phyloP scores from a whole-genome alignment of 2,329 filamentous ascomycete genomes.

The Colletotrichum ledebouriae region DNA sequence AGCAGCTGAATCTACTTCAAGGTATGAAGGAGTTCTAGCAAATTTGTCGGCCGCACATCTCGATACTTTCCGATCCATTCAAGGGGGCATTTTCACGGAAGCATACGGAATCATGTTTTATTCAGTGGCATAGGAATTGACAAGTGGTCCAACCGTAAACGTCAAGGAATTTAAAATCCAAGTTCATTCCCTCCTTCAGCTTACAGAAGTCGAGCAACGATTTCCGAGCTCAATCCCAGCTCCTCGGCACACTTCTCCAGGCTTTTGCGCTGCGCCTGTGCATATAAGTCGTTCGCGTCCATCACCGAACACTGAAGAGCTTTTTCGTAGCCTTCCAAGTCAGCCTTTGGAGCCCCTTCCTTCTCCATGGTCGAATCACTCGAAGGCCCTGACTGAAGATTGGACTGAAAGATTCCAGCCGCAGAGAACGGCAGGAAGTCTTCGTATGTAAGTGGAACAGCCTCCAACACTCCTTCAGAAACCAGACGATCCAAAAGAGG shows the following conservation, averaged over 20 bases:
- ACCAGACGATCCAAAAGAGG: constrained; percentile 51
- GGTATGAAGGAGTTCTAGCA: constrained; percentile 23
- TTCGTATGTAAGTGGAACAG: constrained; percentile 64
- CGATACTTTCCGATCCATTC: too few species aligned
- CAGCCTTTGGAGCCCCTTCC: constrained; percentile 4
- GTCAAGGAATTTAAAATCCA: not conserved
- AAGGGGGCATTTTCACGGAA: too few species aligned
- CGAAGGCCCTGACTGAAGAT: constrained; percentile 46
- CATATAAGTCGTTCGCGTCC: constrained; percentile 41
- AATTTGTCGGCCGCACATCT: not conserved
- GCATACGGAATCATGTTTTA: not conserved
- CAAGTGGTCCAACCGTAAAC: not conserved
- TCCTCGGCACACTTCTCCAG: constrained; percentile 16
- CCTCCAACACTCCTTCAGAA: constrained; percentile 49
- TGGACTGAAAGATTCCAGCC: constrained; percentile 65
- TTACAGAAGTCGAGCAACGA: constrained; percentile 12
- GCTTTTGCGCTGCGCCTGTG: constrained; percentile 10
- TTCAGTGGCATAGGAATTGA: not conserved
- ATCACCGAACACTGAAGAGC: constrained; percentile 34
- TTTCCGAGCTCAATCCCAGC: not conserved
- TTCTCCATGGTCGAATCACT: constrained; percentile 5
- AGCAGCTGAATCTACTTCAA: constrained; percentile 42
- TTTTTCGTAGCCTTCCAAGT: constrained; percentile 38
- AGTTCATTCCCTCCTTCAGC: not conserved
- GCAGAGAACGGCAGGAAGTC: constrained; percentile 67